A percentile compares a stretch with the other conserved stretches of the same genome.
These are phyloP conservation scores for Phaeotremella fagi DNA, from an alignment of 768 basidiomycete species.

Conservation along the genomic window DNA sequence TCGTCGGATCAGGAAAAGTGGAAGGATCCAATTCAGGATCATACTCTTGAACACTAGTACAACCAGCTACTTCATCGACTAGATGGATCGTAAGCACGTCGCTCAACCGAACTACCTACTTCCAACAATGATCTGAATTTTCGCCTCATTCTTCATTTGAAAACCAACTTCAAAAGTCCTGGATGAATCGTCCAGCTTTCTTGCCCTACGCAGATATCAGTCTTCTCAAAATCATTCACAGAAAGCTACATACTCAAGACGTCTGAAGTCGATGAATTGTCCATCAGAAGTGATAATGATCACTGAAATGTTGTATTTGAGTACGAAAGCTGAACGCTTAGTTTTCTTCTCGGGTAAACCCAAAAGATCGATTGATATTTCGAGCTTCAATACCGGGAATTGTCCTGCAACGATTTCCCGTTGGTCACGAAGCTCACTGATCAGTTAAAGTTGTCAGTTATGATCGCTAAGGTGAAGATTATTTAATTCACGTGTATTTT, in stretches of 20 bases:
- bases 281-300: constrained; percentile 60
- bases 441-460: no score
- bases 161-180: no score
- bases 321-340: constrained; percentile 60
- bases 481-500: constrained; percentile 11
- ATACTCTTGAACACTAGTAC: constrained; percentile 55
- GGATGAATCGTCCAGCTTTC: constrained; percentile 57
- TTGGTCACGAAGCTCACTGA: no score
- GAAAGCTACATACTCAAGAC: constrained; percentile 59
- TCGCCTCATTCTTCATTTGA: no score
- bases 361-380: constrained; percentile 54
- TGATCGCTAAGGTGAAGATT: no score
- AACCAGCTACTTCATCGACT: constrained; percentile 72
- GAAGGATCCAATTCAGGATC: constrained; percentile 54
- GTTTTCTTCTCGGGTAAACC: constrained; percentile 51
- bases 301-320: constrained; percentile 49
- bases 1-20: constrained; percentile 6
- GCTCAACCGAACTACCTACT: constrained; percentile 4
- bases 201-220: constrained; percentile 56
- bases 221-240: background rate
- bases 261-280: constrained; percentile 70
- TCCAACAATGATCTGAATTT: constrained; percentile 9
- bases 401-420: constrained; percentile 56
- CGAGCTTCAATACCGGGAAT: constrained; percentile 62
- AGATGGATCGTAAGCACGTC: background rate